These are phyloP conservation scores for Geosmithia putterillii DNA, from an alignment of 2,329 filamentous ascomycete species.

Conservation along the genomic window DNA sequence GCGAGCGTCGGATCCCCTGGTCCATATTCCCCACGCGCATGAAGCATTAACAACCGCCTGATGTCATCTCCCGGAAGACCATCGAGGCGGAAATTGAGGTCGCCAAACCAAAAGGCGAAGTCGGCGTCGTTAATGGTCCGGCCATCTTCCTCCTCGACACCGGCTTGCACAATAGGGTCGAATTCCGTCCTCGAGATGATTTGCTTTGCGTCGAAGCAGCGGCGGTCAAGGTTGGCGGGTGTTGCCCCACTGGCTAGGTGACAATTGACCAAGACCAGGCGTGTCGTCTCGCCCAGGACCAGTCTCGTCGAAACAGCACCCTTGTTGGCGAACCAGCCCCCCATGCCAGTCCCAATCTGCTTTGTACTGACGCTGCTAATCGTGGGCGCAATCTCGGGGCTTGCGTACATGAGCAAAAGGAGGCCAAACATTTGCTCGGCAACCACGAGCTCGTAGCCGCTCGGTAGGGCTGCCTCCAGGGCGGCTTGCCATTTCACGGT, in stretches of 20 bases:
- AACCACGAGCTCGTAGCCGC: conserved; percentile 63
- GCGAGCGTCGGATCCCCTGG: conserved; percentile 27
- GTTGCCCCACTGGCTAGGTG: conserved; percentile 85
- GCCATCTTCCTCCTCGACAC: conserved; percentile 51
- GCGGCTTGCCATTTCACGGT: conserved; percentile 72
- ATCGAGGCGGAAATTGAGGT: conserved; percentile 87
- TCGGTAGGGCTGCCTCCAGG: conserved; percentile 60
- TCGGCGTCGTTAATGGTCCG: conserved; percentile 79
- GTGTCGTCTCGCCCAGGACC: conserved; percentile 79
- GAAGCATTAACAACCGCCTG: conserved; percentile 67
- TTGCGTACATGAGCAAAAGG: conserved; percentile 74
- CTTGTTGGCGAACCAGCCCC: conserved; percentile 95
- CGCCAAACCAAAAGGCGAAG: conserved; percentile 91
- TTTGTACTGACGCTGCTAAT: conserved; percentile 74
- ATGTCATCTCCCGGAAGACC: conserved; percentile 86
- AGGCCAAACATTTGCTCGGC: conserved; percentile 81
- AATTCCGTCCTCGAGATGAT: conserved; percentile 69
- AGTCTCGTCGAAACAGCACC: conserved; percentile 75
- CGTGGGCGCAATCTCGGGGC: conserved; percentile 59
- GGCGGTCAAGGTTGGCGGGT: conserved; percentile 61
- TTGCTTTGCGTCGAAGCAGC: conserved; percentile 82
- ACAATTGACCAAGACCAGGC: conserved; percentile 80
- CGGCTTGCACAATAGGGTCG: conserved; percentile 54
- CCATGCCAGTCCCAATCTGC: conserved; percentile 75
- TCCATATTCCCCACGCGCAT: conserved; percentile 69